Evolutionary conservation across 768 basidiomycete genomes (phyloP), one percentile per base, ranked within the genome.

Genomic region (Pisolithus albus): DNA sequence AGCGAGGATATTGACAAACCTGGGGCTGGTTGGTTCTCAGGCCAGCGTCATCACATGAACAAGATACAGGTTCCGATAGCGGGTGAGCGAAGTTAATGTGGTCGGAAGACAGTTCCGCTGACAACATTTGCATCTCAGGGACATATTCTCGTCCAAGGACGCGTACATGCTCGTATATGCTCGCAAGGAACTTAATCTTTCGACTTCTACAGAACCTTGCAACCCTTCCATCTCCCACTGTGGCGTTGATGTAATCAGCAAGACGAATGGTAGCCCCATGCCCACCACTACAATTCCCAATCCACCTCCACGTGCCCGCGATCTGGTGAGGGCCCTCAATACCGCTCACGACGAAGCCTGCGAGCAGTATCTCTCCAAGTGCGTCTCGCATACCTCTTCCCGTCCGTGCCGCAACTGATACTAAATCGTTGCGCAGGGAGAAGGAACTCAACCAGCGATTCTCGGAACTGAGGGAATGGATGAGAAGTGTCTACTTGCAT

Each of bases 141-240:
- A 75, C 37, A 75, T 87, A 39, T 67, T 67, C 56, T 74, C 79
- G 2, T 92, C 92, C 2, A 87, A 80, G 68, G 92, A 96, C 59
- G 92, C 91, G 6, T 96, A 98, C 68, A 95, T 97, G 92, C 77
- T 97, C 30, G 84, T 98, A 49, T 98, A 97, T 67, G 78, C 80
- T 36, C 79, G 81, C 10, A 75, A 72, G 26, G 51, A 58, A 18
- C 41, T 43, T 34, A 50, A 51, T 2, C 18, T 15, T 26, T 38
- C 39, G 50, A 24, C 42, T 56, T 55, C 58, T 53, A 56, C 51
- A 42, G 38, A 50, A 38, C 56, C 55, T 28, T 15, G 11, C 52
- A 52, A 53, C 52, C 49, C 59, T 57, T 48, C 21, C 10, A 15
- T 4, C 55, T 46, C 34, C 44, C 42, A 48, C 57, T 37, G 38